Evolutionary conservation across 805 yeast genomes (phyloP).

Genomic region (Blastobotrys terrestris): DNA sequence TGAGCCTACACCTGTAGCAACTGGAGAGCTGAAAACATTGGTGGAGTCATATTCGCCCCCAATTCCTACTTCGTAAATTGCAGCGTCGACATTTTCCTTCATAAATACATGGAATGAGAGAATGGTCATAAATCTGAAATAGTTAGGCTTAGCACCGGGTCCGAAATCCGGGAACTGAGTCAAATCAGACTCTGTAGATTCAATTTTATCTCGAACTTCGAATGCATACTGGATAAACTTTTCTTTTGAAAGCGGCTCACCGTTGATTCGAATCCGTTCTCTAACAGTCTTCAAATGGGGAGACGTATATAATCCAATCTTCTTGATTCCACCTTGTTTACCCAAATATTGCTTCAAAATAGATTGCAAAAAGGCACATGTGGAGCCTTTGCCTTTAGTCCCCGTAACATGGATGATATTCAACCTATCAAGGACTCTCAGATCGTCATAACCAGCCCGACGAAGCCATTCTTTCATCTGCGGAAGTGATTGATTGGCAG

Average conservation of each 20-base stretch:
- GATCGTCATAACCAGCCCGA: conserved; percentile 54
- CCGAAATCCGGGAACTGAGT: conserved; percentile 67
- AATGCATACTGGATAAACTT: conserved; percentile 84
- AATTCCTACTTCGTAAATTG: conserved; percentile 95
- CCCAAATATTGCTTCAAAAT: conserved; percentile 59
- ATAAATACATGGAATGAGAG: conserved; percentile 86
- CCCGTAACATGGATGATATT: conserved; percentile 93
- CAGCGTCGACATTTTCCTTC: conserved; percentile 85
- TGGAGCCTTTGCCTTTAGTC: conserved; percentile 97
- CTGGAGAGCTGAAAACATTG: conserved; percentile 71
- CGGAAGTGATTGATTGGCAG: conserved; percentile 58
- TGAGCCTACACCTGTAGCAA: conserved; percentile 78
- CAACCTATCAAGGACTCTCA: conserved; percentile 61
- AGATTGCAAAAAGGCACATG: conserved; percentile 88
- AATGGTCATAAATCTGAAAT: conserved; percentile 84
- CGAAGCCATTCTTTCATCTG: conserved; percentile 83
- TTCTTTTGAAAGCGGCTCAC: conserved; percentile 74
- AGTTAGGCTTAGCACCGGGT: conserved; percentile 75
- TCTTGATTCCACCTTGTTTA: conserved; percentile 33
- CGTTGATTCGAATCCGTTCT: conserved; percentile 85
- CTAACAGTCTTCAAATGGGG: conserved; percentile 93
- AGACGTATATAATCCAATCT: conserved; percentile 89
- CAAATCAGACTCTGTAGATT: conserved; percentile 49
- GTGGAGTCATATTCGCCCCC: conserved; percentile 99
- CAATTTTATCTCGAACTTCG: conserved; percentile 85